These are phyloP conservation scores for Diplotaxis tenuifolia DNA, from an alignment of 345 rosid genomes.

Conservation along the genomic window DNA sequence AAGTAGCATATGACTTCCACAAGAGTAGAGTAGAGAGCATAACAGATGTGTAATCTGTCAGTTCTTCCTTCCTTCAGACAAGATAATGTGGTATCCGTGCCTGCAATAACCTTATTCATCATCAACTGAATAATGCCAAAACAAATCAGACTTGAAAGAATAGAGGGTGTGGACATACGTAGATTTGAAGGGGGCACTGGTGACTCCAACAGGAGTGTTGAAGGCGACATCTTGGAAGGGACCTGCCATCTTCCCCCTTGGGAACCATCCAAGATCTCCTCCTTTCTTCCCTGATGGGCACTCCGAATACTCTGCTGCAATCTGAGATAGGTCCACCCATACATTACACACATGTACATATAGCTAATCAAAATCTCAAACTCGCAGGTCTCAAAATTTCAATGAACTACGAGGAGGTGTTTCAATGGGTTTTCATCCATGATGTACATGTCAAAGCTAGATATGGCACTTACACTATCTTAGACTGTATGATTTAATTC, in stretches of 20 bases:
- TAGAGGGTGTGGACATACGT: constrained; percentile 49
- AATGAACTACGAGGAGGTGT: background rate
- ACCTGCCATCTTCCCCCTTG: constrained; percentile 96
- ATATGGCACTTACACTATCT: background rate
- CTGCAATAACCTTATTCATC: constrained; percentile 43
- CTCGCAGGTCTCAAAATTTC: background rate
- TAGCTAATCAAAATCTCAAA: background rate
- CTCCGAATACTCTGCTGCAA: constrained; percentile 93
- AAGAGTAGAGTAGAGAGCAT: constrained; percentile 1
- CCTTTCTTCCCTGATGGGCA: constrained; percentile 98
- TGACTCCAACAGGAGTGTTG: constrained; percentile 73
- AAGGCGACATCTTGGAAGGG: constrained; percentile 96
- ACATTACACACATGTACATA: background rate
- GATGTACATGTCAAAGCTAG: background rate
- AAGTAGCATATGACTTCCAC: constrained; percentile 18
- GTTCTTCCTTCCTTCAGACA: constrained; percentile 86
- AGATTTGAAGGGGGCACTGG: constrained; percentile 95
- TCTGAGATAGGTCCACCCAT: constrained; percentile 37
- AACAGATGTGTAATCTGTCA: constrained; percentile 35
- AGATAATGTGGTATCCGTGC: constrained; percentile 87
- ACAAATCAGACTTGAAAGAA: background rate
- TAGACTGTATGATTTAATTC: background rate
- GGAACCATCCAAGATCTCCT: constrained; percentile 99
- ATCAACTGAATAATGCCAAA: background rate
- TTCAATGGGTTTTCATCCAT: constrained; percentile 2